Evolutionary conservation across 2,329 filamentous ascomycete genomes (phyloP).

Genomic region (Cucurbitaria berberidis): DNA sequence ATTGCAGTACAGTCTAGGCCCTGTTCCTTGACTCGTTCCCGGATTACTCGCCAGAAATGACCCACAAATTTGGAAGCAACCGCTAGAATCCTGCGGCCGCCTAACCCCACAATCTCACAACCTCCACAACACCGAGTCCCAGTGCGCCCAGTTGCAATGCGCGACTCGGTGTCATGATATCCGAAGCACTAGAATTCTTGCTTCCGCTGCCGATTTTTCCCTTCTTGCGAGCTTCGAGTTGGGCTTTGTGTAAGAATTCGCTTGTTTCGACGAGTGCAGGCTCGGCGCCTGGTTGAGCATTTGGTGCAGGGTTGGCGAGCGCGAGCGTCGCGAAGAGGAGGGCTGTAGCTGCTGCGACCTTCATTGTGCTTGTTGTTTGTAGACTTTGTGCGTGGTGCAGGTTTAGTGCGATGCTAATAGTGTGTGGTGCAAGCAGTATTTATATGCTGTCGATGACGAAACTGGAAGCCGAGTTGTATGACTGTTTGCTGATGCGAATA

Average conservation of each 20-base stretch:
- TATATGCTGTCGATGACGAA: not conserved
- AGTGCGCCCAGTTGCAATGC: constrained; percentile 33
- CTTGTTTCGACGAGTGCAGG: constrained; percentile 8
- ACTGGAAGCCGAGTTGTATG: not conserved
- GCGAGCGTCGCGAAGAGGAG: constrained; percentile 35
- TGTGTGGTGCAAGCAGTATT: not conserved
- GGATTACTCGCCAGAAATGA: too few relatives aligned
- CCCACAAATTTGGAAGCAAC: too few relatives aligned
- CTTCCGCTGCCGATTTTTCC: constrained; percentile 10
- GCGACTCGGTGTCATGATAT: constrained; percentile 24
- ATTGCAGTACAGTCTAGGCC: not conserved
- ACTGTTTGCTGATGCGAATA: not conserved
- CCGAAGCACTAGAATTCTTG: constrained; percentile 24
- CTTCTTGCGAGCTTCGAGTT: constrained; percentile 29
- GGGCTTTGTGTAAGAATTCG: constrained; percentile 9
- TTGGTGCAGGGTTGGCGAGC: constrained; percentile 36
- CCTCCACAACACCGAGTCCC: constrained; percentile 33
- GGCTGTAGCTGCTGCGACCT: constrained; percentile 25
- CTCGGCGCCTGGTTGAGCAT: constrained; percentile 18
- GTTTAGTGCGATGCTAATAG: too few relatives aligned
- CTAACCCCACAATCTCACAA: constrained; percentile 30
- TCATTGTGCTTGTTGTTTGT: constrained; percentile 28
- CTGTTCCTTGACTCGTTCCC: not conserved
- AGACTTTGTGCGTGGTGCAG: not conserved
- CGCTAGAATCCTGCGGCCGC: not conserved